Evolutionary conservation across 2,329 filamentous ascomycete genomes (phyloP), one percentile per base, ranked within the genome.

Genomic region (Epichloe baconii): DNA sequence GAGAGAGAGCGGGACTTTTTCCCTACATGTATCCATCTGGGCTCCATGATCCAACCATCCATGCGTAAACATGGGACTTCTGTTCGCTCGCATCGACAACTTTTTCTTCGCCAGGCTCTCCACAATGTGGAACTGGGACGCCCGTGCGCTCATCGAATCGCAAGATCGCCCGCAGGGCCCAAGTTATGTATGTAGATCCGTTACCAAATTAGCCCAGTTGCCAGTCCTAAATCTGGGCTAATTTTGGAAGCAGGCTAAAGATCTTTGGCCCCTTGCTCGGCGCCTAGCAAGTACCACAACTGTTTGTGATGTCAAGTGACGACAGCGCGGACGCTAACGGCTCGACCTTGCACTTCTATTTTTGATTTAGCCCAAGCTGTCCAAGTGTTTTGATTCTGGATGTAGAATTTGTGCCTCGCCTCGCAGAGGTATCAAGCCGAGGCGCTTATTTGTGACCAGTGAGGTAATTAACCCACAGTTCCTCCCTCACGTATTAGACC

Each of bases 341-440:
- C 3, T 35, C 23, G n/a, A 34, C 23, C 10, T 11, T 17, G 17
- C 37, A 15, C 12, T 41, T 45, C 64, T 68, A 67, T 67, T 68
- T 66, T 65, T 67, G 62, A 61, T 64, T 66, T 62, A 59, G 57
- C 55, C 61, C 62, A 51, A 49, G 56, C 60, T 58, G 31, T 43
- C 47, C 35, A n/a, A 23, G 36, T 45, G 8, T 3, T 31, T 31
- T 31, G 8, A 31, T 31, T 31, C 8, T 31, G 26, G 2, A 31
- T 31, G 8, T 31, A 10, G 26, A 10, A 10, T 10, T 1, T 31
- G 3, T 31, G 26, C 26, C 8, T 1, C 8, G 26, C 14, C 36
- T 38, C 36, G 14, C 12, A 38, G 12, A 38, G 36, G 14, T 38
- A 19, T 3, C 3, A n/a, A n/a, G 14, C n/a, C 7, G 12, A 14